These are phyloP conservation scores for Trichoderma orchidacearum DNA, from an alignment of 495 filamentous ascomycete genomes.

Conservation along the genomic window DNA sequence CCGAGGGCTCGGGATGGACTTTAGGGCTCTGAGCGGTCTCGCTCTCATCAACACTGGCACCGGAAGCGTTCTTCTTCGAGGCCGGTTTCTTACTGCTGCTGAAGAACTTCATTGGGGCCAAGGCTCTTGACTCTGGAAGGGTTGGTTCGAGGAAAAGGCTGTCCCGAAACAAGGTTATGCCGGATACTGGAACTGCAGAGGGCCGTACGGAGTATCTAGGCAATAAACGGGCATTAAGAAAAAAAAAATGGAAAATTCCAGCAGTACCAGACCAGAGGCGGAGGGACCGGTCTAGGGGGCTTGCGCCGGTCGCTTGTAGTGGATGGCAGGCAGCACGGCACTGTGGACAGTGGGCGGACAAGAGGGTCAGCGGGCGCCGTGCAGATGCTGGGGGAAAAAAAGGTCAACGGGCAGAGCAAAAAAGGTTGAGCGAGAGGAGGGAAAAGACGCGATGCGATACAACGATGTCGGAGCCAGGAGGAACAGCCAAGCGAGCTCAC, in stretches of 20 bases:
- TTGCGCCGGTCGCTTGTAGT: no score
- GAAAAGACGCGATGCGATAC: neutral
- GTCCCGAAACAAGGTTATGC: slow-evolving; percentile 4
- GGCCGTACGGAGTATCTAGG: neutral
- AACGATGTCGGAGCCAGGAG: neutral
- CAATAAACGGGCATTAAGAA: neutral
- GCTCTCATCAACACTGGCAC: neutral
- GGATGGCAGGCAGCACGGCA: neutral
- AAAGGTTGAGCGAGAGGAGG: neutral
- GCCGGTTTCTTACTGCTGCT: neutral
- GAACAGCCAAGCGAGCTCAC: neutral
- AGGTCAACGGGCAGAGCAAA: no score
- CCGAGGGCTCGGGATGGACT: neutral
- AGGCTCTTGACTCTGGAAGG: neutral
- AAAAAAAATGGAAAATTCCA: no score
- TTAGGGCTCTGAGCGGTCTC: neutral
- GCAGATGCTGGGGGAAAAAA: neutral
- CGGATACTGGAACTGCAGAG: neutral
- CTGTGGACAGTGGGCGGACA: neutral
- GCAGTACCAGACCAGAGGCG: no score
- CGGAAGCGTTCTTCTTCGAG: neutral
- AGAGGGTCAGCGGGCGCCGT: neutral
- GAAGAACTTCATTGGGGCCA: slow-evolving; percentile 3
- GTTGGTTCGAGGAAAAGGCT: neutral
- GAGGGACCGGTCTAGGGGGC: neutral